phyloP scores from a whole-genome alignment of 768 basidiomycete genomes.

The Mycena metata region DNA sequence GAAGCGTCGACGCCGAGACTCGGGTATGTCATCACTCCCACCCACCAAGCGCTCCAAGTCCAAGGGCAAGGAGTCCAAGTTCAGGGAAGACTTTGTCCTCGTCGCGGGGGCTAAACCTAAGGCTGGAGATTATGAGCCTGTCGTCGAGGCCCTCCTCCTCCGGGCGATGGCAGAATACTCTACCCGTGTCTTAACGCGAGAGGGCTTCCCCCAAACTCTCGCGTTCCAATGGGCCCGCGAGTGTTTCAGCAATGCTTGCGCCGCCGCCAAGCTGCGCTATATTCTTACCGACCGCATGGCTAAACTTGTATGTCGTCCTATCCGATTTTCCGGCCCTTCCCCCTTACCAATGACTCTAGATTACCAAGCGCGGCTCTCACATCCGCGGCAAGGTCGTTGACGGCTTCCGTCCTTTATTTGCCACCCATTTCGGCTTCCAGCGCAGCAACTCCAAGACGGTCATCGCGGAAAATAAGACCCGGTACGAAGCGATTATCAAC shows the following conservation, averaged over 20 bases:
- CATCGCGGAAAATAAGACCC: not conserved
- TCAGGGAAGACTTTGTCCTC: not conserved
- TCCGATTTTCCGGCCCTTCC: not conserved
- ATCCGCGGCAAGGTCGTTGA: not conserved
- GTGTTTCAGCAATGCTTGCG: slow-evolving; percentile 1
- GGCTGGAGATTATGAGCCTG: slow-evolving; percentile 9
- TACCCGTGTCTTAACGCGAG: not conserved
- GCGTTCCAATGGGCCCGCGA: not conserved
- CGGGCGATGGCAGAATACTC: slow-evolving; percentile 1
- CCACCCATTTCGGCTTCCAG: not conserved
- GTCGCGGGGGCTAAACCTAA: not conserved
- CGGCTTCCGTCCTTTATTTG: not conserved
- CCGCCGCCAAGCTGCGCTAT: not conserved
- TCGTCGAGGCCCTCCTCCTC: not conserved
- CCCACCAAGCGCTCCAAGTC: not conserved
- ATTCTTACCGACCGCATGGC: not conserved
- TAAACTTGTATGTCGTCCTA: not conserved
- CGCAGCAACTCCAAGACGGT: not conserved
- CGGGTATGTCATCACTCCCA: not conserved
- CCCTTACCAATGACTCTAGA: not conserved
- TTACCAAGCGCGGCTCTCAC: not conserved
- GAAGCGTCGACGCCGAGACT: too few species aligned
- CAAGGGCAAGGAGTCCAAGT: slow-evolving; percentile 4
- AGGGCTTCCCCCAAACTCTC: not conserved
- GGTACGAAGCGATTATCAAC: not conserved